Conservation (phyloP, 192 early-diverging fungal species). For the Coemansia aciculifera region DNA sequence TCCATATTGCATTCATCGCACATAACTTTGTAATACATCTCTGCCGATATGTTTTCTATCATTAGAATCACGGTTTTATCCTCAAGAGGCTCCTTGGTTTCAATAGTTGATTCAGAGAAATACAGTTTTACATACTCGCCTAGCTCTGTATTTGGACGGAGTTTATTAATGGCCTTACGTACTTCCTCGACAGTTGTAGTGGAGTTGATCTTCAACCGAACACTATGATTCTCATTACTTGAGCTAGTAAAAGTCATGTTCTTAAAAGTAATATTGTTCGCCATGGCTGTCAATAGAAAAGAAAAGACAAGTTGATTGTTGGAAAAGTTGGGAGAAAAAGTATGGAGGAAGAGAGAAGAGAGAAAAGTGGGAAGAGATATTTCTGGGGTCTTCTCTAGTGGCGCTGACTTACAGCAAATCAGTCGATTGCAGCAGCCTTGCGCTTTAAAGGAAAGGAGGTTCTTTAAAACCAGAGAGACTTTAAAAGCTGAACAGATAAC, state of each 20-base stretch:
- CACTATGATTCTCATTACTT: background rate
- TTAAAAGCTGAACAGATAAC: background rate
- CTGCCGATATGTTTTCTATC: background rate
- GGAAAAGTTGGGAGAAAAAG: background rate
- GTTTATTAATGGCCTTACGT: background rate
- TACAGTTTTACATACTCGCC: background rate
- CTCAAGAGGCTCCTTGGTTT: background rate
- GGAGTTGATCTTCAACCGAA: background rate
- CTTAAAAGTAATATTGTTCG: background rate
- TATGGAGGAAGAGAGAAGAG: background rate
- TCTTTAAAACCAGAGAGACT: background rate
- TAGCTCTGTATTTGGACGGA: background rate
- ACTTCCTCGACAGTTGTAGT: background rate
- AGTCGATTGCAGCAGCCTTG: background rate
- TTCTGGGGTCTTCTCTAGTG: background rate
- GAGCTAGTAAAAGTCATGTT: background rate
- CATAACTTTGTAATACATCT: background rate
- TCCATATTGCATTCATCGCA: background rate
- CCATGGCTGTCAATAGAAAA: background rate
- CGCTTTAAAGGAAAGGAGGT: background rate
- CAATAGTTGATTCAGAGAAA: background rate
- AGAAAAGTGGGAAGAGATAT: background rate
- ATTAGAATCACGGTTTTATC: background rate
- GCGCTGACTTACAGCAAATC: background rate
- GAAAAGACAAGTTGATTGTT: background rate